Evolutionary conservation across 345 rosid genomes (phyloP), one percentile per base, ranked within the genome.

Genomic region (Eucalyptus coolabah): DNA sequence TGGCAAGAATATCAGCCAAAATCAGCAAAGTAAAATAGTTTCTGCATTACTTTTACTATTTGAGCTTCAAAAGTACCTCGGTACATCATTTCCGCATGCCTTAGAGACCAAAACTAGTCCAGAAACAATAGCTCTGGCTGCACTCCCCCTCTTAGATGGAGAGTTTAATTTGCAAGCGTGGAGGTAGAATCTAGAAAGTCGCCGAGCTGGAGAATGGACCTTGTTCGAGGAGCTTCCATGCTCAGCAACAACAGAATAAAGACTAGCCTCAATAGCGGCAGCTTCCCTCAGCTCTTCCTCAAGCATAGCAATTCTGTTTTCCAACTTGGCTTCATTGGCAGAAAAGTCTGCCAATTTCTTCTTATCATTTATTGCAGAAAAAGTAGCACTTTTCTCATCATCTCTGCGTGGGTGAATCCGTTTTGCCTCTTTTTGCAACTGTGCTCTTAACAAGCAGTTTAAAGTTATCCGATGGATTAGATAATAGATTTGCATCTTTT

Each of bases 81-180:
- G 96, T 85, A 96, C 98, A 92, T 98, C 98, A 90, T 95, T 97
- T 88, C 99, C 99, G 86, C 99, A 98, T 63, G 99, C 98, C 94
- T 96, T 96, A 65, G 98, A 94, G 88, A 97, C 98, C 95, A 97
- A 92, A 83, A 96, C 91, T 91, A 98, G 91, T 91, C 99, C 99
- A 60, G 99, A 97, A 90, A 96, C 90, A 19, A 93, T 92, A 88
- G 98, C 95, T 92, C 96, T 95, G 13, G 99, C 97, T 60, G 97
- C 96, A 88, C 91, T 92, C 69, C 94, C 98, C 90, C 94, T 91
- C 94, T 93, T 94, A 90, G 94, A 88, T 49, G 77, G 93, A 88
- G 93, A 90, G 60, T 86, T 91, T 90, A 93, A 92, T 91, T 93
- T 96, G 91, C 96, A 96, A 90, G 95, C 93, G 91, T 98, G 98